These are phyloP conservation scores for Phytophthora ohioensis DNA, from an alignment of 352 stramenopile genomes.

Conservation along the genomic window DNA sequence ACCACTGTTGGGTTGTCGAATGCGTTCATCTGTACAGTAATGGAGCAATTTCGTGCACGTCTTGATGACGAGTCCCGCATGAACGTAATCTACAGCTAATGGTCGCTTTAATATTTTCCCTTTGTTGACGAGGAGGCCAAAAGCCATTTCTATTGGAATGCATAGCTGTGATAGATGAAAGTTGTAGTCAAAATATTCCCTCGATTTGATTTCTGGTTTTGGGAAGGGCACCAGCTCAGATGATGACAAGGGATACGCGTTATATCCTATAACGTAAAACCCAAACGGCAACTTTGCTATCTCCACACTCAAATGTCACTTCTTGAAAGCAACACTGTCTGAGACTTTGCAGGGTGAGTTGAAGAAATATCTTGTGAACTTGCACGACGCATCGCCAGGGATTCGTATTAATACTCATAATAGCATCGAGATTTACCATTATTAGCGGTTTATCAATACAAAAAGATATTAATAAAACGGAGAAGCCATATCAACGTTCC, in stretches of 20 bases:
- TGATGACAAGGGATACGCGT: not conserved
- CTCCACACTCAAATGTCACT: not conserved
- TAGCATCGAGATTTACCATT: too few relatives aligned
- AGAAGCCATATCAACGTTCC: too few relatives aligned
- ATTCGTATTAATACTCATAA: too few relatives aligned
- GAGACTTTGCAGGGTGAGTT: constrained; percentile 3
- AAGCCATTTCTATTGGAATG: constrained; percentile 13
- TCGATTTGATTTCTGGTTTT: not conserved
- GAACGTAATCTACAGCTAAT: not conserved
- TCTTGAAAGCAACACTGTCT: constrained; percentile 13
- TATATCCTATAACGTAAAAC: constrained; percentile 7
- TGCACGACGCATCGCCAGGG: not conserved
- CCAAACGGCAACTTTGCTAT: constrained; percentile 2
- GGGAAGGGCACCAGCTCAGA: not conserved
- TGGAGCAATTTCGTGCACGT: constrained; percentile 5
- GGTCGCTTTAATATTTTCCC: constrained; percentile 8
- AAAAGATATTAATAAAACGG: too few relatives aligned
- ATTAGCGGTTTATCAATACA: too few relatives aligned
- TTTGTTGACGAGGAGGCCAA: constrained; percentile 15
- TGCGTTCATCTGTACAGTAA: not conserved
- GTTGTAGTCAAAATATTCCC: constrained; percentile 8
- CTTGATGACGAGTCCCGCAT: constrained; percentile 4
- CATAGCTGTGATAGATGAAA: constrained; percentile 4
- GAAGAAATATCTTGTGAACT: constrained; percentile 12
- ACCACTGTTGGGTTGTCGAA: too few relatives aligned